Evolutionary conservation across 1,284 basidiomycete genomes (phyloP).

Genomic region (Grifola frondosa): DNA sequence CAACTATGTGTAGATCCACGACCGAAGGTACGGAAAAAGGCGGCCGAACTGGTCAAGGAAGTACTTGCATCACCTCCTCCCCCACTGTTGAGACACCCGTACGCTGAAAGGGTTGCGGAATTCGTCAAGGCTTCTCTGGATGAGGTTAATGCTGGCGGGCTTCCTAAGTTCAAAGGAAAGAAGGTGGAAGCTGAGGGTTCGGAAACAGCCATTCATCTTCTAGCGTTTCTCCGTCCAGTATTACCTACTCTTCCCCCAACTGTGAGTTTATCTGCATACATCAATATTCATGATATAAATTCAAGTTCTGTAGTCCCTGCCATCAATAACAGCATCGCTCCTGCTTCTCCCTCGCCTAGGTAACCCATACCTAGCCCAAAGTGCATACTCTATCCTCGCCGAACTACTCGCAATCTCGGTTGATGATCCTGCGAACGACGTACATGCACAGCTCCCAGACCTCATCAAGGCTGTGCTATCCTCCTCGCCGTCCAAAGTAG

Average conservation of each 20-base stretch:
- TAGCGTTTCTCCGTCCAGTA: slow-evolving; percentile 71
- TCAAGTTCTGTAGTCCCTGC: slow-evolving; percentile 55
- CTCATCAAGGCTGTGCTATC: slow-evolving; percentile 74
- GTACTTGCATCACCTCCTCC: slow-evolving; percentile 74
- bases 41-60: slow-evolving; percentile 82
- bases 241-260: slow-evolving; percentile 64
- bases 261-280: slow-evolving; percentile 41
- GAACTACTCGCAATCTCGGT: slow-evolving; percentile 64
- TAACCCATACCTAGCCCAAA: slow-evolving; percentile 82
- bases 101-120: slow-evolving; percentile 74
- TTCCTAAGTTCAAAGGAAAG: slow-evolving; percentile 63
- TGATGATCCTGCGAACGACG: slow-evolving; percentile 44
- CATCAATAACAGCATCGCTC: slow-evolving; percentile 66
- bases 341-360: slow-evolving; percentile 81
- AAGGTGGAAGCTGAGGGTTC: slow-evolving; percentile 60
- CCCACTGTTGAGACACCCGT: slow-evolving; percentile 82
- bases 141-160: slow-evolving; percentile 62
- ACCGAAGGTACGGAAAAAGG: slow-evolving; percentile 92
- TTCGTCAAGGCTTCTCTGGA: slow-evolving; percentile 74
- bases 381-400: slow-evolving; percentile 78
- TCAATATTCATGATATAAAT: slow-evolving; percentile 9
- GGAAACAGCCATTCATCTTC: slow-evolving; percentile 79
- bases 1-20: slow-evolving; percentile 84
- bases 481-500: slow-evolving; percentile 70
- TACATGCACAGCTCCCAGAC: slow-evolving; percentile 61